phyloP scores from a whole-genome alignment of 768 basidiomycete species.

The Kwoniella bestiolae region DNA sequence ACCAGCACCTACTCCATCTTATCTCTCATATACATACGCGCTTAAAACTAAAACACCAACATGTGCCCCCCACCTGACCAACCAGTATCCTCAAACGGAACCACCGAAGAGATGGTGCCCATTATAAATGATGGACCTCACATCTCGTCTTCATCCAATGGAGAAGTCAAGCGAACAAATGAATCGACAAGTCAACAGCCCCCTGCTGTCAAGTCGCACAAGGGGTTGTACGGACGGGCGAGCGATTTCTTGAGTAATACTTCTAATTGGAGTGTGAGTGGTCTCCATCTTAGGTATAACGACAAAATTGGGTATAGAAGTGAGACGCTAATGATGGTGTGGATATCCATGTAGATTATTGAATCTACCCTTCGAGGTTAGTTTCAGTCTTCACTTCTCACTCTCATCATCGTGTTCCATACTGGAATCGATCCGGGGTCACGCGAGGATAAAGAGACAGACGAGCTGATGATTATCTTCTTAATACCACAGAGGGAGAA shows the following conservation, averaged over 20 bases:
- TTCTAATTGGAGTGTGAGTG: conserved; percentile 55
- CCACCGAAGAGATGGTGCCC: conserved; percentile 69
- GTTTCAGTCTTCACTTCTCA: conserved; percentile 39
- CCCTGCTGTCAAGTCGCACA: conserved; percentile 47
- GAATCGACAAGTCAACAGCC: conserved; percentile 24
- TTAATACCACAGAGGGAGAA: conserved; percentile 75
- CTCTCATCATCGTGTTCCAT: no score
- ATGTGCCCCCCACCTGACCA: conserved; percentile 49
- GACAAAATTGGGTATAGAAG: no score
- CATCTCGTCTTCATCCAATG: conserved; percentile 45
- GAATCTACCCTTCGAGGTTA: conserved; percentile 92
- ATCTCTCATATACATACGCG: conserved; percentile 9
- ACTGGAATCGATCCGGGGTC: no score
- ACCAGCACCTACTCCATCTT: no score
- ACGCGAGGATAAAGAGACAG: no score
- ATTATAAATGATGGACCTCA: conserved; percentile 62
- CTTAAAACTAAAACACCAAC: conserved; percentile 4
- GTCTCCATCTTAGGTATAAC: background rate
- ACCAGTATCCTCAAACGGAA: conserved; percentile 28
- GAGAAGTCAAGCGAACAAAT: conserved; percentile 32
- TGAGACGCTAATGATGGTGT: conserved; percentile 4
- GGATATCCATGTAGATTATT: conserved; percentile 67
- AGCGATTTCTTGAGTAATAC: conserved; percentile 87
- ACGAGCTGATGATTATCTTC: background rate
- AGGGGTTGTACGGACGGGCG: conserved; percentile 86